Percentiles rank a stretch among this genome's conserved stretches.
Conservation (phyloP, 768 basidiomycete genomes). For the Sarcomyxa edulis region DNA sequence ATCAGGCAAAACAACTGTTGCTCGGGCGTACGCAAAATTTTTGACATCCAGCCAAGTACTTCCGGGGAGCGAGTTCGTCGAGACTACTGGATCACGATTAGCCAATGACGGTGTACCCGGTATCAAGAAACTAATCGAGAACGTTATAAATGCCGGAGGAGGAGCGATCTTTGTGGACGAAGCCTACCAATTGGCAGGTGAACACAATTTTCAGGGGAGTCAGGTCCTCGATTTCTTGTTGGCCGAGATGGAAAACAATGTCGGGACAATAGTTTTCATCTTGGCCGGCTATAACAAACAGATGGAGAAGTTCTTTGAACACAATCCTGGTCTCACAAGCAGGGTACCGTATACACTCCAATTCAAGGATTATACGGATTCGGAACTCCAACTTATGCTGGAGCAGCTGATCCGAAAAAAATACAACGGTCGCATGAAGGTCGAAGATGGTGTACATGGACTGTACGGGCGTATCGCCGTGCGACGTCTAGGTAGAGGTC, state of each 20-base stretch:
- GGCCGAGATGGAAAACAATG: slow-evolving; percentile 70
- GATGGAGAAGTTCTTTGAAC: slow-evolving; percentile 77
- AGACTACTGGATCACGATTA: slow-evolving; percentile 59
- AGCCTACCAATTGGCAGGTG: slow-evolving; percentile 58
- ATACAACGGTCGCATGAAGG: slow-evolving; percentile 43
- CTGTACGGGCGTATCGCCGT: slow-evolving; percentile 52
- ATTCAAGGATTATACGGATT: slow-evolving; percentile 58
- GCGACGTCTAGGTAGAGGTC: slow-evolving; percentile 55
- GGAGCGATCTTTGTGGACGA: slow-evolving; percentile 69
- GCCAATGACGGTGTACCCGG: slow-evolving; percentile 52
- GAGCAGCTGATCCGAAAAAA: slow-evolving; percentile 39
- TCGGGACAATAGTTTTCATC: slow-evolving; percentile 62
- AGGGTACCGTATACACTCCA: slow-evolving; percentile 59
- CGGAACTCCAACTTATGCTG: slow-evolving; percentile 52
- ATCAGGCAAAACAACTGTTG: slow-evolving; percentile 69
- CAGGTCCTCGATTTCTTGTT: slow-evolving; percentile 67
- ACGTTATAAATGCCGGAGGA: slow-evolving; percentile 46
- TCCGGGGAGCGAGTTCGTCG: slow-evolving; percentile 48
- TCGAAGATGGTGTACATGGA: slow-evolving; percentile 50
- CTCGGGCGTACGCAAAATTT: slow-evolving; percentile 58
- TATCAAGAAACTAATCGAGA: slow-evolving; percentile 43
- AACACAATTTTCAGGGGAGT: slow-evolving; percentile 41
- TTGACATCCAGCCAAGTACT: slow-evolving; percentile 48
- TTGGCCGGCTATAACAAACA: slow-evolving; percentile 66
- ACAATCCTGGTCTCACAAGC: slow-evolving; percentile 64